phyloP scores from a whole-genome alignment of 2,329 filamentous ascomycete species.

The Nemania diffusa region DNA sequence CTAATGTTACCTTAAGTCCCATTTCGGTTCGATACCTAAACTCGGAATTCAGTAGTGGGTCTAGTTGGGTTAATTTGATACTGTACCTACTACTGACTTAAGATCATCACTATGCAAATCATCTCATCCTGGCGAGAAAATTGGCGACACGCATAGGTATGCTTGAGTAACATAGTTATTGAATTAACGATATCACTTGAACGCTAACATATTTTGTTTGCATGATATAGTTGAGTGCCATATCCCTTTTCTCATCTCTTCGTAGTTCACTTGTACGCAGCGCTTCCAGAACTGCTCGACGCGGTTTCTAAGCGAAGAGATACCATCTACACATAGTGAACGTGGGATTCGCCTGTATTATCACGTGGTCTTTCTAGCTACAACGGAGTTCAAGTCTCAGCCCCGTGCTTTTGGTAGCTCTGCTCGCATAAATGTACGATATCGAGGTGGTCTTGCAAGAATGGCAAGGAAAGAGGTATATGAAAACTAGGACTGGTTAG shows the following conservation, averaged over 20 bases:
- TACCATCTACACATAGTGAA: neutral
- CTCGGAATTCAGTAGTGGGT: too few relatives aligned
- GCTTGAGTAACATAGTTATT: neutral
- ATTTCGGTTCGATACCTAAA: too few relatives aligned
- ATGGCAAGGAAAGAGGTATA: conserved; percentile 37
- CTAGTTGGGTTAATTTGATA: too few relatives aligned
- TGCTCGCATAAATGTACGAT: conserved; percentile 42
- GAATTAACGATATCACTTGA: neutral
- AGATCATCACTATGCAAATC: neutral
- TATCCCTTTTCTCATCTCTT: too few relatives aligned
- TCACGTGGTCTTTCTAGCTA: neutral
- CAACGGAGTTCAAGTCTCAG: neutral
- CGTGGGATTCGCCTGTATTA: neutral
- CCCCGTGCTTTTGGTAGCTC: conserved; percentile 41
- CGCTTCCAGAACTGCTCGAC: too few relatives aligned
- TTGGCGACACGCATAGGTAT: neutral
- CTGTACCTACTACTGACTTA: too few relatives aligned
- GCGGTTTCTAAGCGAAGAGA: neutral
- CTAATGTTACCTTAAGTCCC: too few relatives aligned
- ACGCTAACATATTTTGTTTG: too few relatives aligned
- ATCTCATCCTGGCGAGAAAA: neutral
- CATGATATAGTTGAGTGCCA: too few relatives aligned
- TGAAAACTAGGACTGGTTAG: conserved; percentile 25
- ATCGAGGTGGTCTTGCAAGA: conserved; percentile 41
- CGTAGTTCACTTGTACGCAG: too few relatives aligned